Evolutionary conservation across 2,329 filamentous ascomycete species (phyloP), one percentile per base, ranked within the genome.

Genomic region (Mariannaea elegans): DNA sequence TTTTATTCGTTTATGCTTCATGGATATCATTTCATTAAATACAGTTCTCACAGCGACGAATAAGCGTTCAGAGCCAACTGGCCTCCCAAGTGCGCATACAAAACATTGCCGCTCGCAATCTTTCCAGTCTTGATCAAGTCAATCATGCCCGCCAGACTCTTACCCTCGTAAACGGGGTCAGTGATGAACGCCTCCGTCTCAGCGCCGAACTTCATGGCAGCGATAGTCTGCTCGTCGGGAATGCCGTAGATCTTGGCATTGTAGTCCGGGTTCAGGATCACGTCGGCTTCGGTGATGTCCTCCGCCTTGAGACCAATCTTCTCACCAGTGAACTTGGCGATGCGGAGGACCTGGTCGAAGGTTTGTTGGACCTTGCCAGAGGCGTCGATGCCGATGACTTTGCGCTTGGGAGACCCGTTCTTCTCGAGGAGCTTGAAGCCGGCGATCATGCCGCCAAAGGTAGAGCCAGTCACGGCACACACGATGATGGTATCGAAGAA

Each of bases 111-210:
- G 0, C 82, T 82, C 3, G 76, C 74, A 58, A 92, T 87, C 72
- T 88, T 85, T 0, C 84, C 88, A 49, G 82, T 85, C 63, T 78
- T 82, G 16, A 91, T 85, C 78, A 91, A 76, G 71, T 88, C 87
- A 65, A 91, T 85, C 87, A 92, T 83, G 0, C 89, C 90, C 4
- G 88, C 88, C 73, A 92, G 76, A 66, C 86, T 90, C 83, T 92
- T 92, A 1, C 90, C 90, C 76, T 91, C 89, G 69, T 92, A 92
- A 2, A 92, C 90, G 0, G 89, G 90, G 70, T 92, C 90, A 0
- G 89, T 92, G 63, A 92, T 90, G 67, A 92, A 88, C 0, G 84
- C 90, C 77, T 92, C 90, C 1, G 86, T 90, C 59, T 79, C 74
- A 0, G 90, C 90, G 5, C 86, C 87, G 70, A 90, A 87, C 73